Evolutionary conservation across 1,139 yeast genomes (phyloP).

Genomic region (Hyphopichia buzzinii): DNA sequence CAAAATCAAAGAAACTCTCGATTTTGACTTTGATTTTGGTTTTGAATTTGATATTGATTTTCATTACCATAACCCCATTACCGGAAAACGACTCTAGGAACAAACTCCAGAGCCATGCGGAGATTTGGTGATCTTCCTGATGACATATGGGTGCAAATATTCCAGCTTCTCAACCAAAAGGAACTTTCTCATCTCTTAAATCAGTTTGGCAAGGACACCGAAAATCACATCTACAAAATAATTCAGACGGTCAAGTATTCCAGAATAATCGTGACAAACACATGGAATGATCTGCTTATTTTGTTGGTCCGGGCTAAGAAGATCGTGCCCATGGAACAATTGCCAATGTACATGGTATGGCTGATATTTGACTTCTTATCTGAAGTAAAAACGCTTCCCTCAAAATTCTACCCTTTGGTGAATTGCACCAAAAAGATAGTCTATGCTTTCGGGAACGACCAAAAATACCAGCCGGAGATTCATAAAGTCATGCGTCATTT

Average conservation of each 20-base stretch:
- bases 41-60: too few species aligned
- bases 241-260: slow-evolving; percentile 2
- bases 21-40: too few species aligned
- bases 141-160: background rate
- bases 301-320: slow-evolving; percentile 1
- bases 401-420: background rate
- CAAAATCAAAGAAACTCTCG: too few species aligned
- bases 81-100: too few species aligned
- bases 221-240: background rate
- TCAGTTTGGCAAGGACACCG: background rate
- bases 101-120: too few species aligned
- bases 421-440: slow-evolving; percentile 2
- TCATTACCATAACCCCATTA: too few species aligned
- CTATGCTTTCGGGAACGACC: slow-evolving; percentile 7
- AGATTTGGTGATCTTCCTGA: slow-evolving; percentile 1
- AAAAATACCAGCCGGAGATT: slow-evolving; percentile 4
- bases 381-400: background rate
- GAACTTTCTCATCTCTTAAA: background rate
- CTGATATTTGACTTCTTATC: slow-evolving; percentile 3
- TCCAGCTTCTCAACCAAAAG: background rate
- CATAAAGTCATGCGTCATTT: slow-evolving; percentile 7
- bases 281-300: slow-evolving; percentile 1
- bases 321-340: slow-evolving; percentile 2
- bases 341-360: slow-evolving; percentile 4
- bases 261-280: slow-evolving; percentile 3